phyloP scores from a whole-genome alignment of 192 early-diverging fungal genomes.

The Glomus cerebriforme region DNA sequence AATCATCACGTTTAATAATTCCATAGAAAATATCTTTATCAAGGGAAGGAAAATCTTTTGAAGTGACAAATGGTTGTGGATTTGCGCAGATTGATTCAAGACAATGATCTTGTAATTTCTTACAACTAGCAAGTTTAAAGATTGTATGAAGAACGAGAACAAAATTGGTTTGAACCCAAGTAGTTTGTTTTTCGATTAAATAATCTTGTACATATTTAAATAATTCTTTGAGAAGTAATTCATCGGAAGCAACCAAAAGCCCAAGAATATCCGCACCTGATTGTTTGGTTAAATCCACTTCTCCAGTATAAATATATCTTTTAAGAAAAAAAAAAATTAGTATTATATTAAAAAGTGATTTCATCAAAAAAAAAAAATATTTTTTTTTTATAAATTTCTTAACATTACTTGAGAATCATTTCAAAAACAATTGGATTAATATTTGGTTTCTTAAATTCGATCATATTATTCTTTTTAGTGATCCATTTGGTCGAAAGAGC shows the following conservation, averaged over 20 bases:
- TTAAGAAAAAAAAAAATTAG: not conserved
- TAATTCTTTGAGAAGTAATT: not conserved
- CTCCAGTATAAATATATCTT: constrained; percentile 21
- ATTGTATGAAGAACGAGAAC: constrained; percentile 8
- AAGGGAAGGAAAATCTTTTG: not conserved
- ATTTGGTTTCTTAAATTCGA: too few relatives aligned
- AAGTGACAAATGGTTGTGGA: not conserved
- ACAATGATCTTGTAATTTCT: constrained; percentile 11
- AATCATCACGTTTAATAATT: not conserved
- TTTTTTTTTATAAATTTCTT: too few relatives aligned
- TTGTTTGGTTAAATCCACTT: not conserved
- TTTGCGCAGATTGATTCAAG: not conserved
- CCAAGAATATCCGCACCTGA: not conserved
- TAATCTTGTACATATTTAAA: constrained; percentile 22
- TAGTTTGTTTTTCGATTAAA: constrained; percentile 2
- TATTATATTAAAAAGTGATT: too few relatives aligned
- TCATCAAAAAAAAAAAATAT: too few relatives aligned
- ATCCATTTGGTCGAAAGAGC: too few relatives aligned
- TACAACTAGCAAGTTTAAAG: not conserved
- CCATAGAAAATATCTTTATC: not conserved
- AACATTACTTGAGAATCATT: too few relatives aligned
- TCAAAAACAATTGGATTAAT: too few relatives aligned
- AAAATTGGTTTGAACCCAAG: constrained; percentile 3
- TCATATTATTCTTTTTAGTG: too few relatives aligned
- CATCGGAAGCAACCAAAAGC: constrained; percentile 12